Percentiles rank a stretch among this genome's conserved stretches.
Evolutionary conservation across 177 flowering plant genomes (phyloP).

Genomic region (Telopea speciosissima): DNA sequence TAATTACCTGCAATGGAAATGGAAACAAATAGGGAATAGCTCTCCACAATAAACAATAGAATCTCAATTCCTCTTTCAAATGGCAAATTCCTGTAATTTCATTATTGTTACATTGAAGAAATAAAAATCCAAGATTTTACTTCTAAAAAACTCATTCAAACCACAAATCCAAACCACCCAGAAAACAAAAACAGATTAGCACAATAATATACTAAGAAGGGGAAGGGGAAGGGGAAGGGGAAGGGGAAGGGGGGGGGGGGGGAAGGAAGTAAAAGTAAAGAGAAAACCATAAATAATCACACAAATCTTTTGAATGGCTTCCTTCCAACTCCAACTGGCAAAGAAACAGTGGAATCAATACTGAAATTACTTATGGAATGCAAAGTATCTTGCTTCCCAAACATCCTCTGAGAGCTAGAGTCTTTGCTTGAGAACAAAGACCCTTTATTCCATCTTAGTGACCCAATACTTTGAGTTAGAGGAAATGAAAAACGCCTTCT

Average conservation of each 20-base stretch:
- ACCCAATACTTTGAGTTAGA: conserved; percentile 48
- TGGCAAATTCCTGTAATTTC: conserved; percentile 24
- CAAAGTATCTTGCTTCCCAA: conserved; percentile 31
- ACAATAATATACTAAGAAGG: too few relatives aligned
- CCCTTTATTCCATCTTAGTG: conserved; percentile 67
- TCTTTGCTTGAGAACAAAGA: conserved; percentile 40
- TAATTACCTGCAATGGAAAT: too few relatives aligned
- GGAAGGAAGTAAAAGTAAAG: conserved; percentile 6
- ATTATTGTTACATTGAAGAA: conserved; percentile 19
- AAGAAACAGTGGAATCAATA: conserved; percentile 67
- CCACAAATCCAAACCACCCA: too few relatives aligned
- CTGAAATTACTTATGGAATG: conserved; percentile 65
- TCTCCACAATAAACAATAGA: too few relatives aligned
- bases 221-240: neutral
- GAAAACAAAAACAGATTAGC: too few relatives aligned
- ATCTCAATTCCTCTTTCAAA: conserved; percentile 10
- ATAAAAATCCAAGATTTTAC: conserved; percentile 13
- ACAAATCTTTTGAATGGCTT: conserved; percentile 76
- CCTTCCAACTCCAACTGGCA: conserved; percentile 79
- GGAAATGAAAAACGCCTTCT: conserved; percentile 68
- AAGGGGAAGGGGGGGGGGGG: neutral
- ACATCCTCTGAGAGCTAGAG: conserved; percentile 29
- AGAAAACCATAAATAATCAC: conserved; percentile 30
- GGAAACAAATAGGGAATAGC: too few relatives aligned
- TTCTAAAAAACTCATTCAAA: conserved; percentile 19